These are phyloP conservation scores for Aureobasidium sp. DNA, from an alignment of 2,329 filamentous ascomycete species.

Conservation along the genomic window DNA sequence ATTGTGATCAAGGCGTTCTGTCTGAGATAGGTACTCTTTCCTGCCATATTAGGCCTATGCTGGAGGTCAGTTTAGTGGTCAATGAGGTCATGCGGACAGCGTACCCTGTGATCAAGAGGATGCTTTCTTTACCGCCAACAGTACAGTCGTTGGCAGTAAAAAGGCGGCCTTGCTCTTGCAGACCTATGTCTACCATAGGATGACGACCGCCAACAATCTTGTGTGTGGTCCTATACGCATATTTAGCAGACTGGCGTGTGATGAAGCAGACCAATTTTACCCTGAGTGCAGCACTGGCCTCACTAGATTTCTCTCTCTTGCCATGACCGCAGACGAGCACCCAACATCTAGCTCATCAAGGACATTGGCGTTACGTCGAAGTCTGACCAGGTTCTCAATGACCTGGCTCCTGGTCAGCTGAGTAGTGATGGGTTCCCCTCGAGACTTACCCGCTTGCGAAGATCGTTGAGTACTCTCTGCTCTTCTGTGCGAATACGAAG, in stretches of 20 bases:
- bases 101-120: conserved; percentile 58
- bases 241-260: not conserved
- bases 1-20: conserved; percentile 95
- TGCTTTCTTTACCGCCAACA: conserved; percentile 69
- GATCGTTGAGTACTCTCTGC: conserved; percentile 64
- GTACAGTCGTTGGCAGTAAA: conserved; percentile 85
- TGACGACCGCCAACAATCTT: conserved; percentile 81
- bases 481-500: conserved; percentile 78
- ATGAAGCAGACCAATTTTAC: not conserved
- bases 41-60: conserved; percentile 81
- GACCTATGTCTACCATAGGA: conserved; percentile 80
- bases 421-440: not conserved
- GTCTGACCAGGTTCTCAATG: conserved; percentile 71
- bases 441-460: conserved; percentile 57
- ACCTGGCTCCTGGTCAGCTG: conserved; percentile 32
- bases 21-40: conserved; percentile 90
- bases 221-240: conserved; percentile 45
- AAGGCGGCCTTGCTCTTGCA: conserved; percentile 68
- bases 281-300: conserved; percentile 63
- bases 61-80: not conserved
- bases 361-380: conserved; percentile 83
- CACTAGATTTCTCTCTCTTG: conserved; percentile 63
- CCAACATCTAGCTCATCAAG: conserved; percentile 90
- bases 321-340: conserved; percentile 75
- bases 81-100: not conserved